Evolutionary conservation across 208 protist genomes (phyloP).

Genomic region (Trypanosoma scelopori): DNA sequence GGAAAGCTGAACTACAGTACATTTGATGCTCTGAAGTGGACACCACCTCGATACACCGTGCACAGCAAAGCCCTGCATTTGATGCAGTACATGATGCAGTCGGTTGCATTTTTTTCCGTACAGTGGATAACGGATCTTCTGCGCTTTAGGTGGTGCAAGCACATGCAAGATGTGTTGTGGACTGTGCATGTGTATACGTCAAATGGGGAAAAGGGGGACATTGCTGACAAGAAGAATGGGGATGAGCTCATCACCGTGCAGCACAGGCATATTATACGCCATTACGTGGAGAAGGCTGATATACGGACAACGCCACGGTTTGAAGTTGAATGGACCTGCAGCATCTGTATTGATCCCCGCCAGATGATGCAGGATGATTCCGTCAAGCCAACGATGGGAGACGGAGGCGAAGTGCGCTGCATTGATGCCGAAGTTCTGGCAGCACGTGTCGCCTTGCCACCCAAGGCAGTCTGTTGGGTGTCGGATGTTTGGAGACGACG

Average conservation of each 20-base stretch:
- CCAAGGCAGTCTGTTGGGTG: constrained; percentile 23
- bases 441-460: constrained; percentile 32
- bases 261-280: constrained; percentile 55
- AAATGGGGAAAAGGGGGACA: constrained; percentile 15
- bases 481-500: constrained; percentile 44
- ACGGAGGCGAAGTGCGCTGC: constrained; percentile 20
- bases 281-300: constrained; percentile 51
- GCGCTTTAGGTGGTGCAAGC: constrained; percentile 61
- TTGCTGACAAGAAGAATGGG: not conserved
- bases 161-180: constrained; percentile 69
- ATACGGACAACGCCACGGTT: constrained; percentile 37
- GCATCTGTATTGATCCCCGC: constrained; percentile 41
- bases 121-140: constrained; percentile 52
- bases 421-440: constrained; percentile 23
- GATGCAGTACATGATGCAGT: constrained; percentile 76
- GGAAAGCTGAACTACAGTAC: not conserved
- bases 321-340: constrained; percentile 59
- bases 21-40: not conserved
- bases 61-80: constrained; percentile 57
- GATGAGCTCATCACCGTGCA: constrained; percentile 39
- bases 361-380: constrained; percentile 21
- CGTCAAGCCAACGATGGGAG: constrained; percentile 13
- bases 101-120: constrained; percentile 59
- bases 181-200: constrained; percentile 40
- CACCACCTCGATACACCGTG: constrained; percentile 28